Conservation (phyloP, 1,284 basidiomycete species). For the Meira miltonrushii region DNA sequence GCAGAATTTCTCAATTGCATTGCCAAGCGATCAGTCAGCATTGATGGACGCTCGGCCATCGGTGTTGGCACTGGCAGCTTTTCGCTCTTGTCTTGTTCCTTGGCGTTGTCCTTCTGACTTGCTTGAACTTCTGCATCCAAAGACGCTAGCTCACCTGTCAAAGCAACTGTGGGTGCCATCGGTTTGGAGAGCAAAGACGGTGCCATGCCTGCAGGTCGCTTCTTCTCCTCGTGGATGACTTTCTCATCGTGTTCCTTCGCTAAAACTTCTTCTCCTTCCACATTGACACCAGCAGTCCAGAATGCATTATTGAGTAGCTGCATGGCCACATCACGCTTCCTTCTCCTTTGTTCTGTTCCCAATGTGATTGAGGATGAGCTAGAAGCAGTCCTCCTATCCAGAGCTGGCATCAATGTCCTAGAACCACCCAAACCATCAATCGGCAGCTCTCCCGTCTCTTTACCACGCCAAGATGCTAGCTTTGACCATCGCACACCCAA, state of each 20-base stretch:
- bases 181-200: background rate
- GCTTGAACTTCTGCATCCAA: no score
- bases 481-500: slow-evolving; percentile 1
- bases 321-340: slow-evolving; percentile 41
- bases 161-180: slow-evolving; percentile 3
- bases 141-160: background rate
- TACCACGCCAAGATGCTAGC: background rate
- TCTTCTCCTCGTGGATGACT: background rate
- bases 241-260: background rate
- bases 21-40: slow-evolving; percentile 1
- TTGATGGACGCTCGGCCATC: background rate
- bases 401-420: background rate
- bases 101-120: background rate
- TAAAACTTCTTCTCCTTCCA: background rate
- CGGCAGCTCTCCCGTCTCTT: slow-evolving; percentile 11
- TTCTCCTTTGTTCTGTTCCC: slow-evolving; percentile 12
- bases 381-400: background rate
- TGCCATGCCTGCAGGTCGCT: background rate
- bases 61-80: background rate
- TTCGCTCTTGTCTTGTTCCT: background rate
- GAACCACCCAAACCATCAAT: background rate
- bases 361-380: background rate
- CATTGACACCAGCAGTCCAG: slow-evolving; percentile 25
- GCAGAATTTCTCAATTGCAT: slow-evolving; percentile 1
- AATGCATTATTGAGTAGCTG: slow-evolving; percentile 40